phyloP scores from a whole-genome alignment of 371 early-diverging fungal species.

The Hamiltosporidium tvaerminnensis region DNA sequence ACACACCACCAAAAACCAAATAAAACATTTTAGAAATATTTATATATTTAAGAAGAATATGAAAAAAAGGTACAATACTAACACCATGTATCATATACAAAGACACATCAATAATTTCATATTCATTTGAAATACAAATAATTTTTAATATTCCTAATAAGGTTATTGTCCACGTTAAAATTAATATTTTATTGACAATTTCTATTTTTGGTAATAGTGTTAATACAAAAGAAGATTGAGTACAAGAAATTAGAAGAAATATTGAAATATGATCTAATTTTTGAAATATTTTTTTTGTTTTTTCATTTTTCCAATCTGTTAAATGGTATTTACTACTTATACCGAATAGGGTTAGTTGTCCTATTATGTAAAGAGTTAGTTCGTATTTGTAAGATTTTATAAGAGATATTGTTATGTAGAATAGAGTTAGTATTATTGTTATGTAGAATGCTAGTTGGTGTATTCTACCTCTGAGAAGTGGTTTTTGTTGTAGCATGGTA shows the following conservation, averaged over 20 bases:
- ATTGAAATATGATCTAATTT: constrained; percentile 52
- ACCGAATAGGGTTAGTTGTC: constrained; percentile 51
- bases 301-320: constrained; percentile 31
- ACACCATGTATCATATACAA: constrained; percentile 51
- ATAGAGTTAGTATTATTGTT: constrained; percentile 7
- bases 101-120: constrained; percentile 39
- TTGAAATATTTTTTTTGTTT: constrained; percentile 23
- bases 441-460: constrained; percentile 46
- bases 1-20: constrained; percentile 40
- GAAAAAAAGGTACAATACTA: constrained; percentile 41
- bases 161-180: constrained; percentile 43
- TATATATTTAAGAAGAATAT: constrained; percentile 11
- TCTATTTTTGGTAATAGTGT: constrained; percentile 7
- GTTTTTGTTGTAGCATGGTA: no score
- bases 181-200: constrained; percentile 11
- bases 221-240: constrained; percentile 48
- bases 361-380: constrained; percentile 29
- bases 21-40: constrained; percentile 16
- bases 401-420: constrained; percentile 5
- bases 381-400: constrained; percentile 8
- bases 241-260: constrained; percentile 52
- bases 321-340: constrained; percentile 50
- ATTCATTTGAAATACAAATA: constrained; percentile 12
- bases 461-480: constrained; percentile 42
- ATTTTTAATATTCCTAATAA: constrained; percentile 44